phyloP scores from a whole-genome alignment of 108 stramenopile genomes.

The Bacterosira constricta region DNA sequence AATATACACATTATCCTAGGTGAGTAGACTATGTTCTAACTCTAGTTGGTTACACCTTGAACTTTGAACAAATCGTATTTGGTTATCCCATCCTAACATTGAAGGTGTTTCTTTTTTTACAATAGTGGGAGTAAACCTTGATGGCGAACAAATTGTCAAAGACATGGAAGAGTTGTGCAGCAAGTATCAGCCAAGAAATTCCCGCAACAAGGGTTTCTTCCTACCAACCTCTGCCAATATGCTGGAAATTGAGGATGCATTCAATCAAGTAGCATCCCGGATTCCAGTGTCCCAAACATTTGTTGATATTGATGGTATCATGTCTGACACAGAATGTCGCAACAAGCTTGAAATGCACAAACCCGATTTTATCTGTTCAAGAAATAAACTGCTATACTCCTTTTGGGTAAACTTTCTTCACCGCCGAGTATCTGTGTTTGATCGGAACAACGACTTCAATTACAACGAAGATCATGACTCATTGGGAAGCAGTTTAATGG shows the following conservation, averaged over 20 bases:
- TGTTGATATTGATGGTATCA: constrained; percentile 30
- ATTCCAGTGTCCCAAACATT: constrained; percentile 37
- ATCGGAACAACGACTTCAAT: constrained; percentile 31
- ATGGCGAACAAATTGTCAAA: neutral
- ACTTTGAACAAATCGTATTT: too few species aligned
- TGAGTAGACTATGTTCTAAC: too few species aligned
- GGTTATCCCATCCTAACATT: too few species aligned
- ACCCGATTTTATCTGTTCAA: constrained; percentile 13
- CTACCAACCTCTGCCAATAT: constrained; percentile 26
- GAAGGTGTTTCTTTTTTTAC: too few species aligned
- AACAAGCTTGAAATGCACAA: neutral
- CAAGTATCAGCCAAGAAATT: constrained; percentile 11
- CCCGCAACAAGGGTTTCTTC: constrained; percentile 26
- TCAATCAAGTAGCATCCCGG: constrained; percentile 10
- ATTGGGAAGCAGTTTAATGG: constrained; percentile 34
- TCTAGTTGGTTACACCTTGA: too few species aligned
- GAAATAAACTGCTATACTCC: constrained; percentile 14
- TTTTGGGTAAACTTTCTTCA: constrained; percentile 34
- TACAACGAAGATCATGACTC: constrained; percentile 25
- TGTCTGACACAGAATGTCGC: constrained; percentile 31
- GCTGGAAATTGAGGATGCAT: constrained; percentile 12
- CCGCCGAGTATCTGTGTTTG: constrained; percentile 19
- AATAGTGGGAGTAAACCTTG: constrained; percentile 26
- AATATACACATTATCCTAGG: constrained; percentile 24
- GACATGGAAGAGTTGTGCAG: constrained; percentile 16